Evolutionary conservation across 805 yeast species (phyloP), one percentile per base, ranked within the genome.

Genomic region (Ogataea methylovora): DNA sequence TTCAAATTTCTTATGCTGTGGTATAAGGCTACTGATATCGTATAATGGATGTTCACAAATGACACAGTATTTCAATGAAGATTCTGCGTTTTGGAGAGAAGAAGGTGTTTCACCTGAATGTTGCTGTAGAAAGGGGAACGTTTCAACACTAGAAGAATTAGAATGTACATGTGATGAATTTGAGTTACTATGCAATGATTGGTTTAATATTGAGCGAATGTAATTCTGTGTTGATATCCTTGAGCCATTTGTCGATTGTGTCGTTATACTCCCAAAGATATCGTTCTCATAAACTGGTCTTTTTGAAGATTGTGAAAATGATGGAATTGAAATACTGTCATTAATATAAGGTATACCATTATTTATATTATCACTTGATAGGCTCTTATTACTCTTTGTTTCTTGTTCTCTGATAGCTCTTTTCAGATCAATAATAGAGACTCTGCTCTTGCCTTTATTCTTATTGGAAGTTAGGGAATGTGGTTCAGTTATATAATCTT

Each of bases 21-120:
- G 52, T 9, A 61, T 46, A 15, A 58, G 41, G 14, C 58, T 45
- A 61, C 81, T 60, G 52, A 77, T 43, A 38, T 80, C 86, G 51
- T 79, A 81, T 20, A 81, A 51, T 12, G 86, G 84, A 35, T 68
- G 71, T 25, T 79, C 84, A 52, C 90, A 81, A 10, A 81, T 59
- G n/a, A 78, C 73, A 49, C 90, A 81, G 46, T 71, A 57, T 40
- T 66, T 67, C 24, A 71, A 51, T 23, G 54, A 37, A 11, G 42
- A 29, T 20, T 40, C 59, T 60, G 27, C 56, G 25, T 41, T 30
- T 10, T 22, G n/a, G 3, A 30, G n/a, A 20, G n/a, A n/a, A n/a
- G n/a, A n/a, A n/a, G n/a, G n/a, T n/a, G n/a, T n/a, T n/a, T n/a
- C n/a, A n/a, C n/a, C n/a, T n/a, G n/a, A n/a, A n/a, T n/a, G n/a